A percentile compares a stretch with the other conserved stretches of the same genome.
phyloP scores from a whole-genome alignment of 768 basidiomycete species.

The Russula griseocarnosa region DNA sequence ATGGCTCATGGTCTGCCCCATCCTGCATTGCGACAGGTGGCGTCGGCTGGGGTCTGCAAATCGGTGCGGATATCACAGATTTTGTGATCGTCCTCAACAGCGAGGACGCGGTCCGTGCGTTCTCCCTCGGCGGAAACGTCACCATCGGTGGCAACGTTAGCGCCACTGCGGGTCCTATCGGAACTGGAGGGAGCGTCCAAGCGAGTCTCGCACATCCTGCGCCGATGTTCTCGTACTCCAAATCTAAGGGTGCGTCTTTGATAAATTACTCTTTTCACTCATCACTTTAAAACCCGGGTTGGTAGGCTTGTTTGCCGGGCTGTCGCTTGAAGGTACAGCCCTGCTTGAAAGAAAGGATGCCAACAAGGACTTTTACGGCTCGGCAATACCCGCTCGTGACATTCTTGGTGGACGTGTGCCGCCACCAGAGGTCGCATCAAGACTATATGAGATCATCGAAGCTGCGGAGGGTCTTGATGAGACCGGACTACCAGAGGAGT shows the following conservation, averaged over 20 bases:
- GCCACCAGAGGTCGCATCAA: constrained; percentile 92
- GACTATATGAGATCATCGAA: constrained; percentile 94
- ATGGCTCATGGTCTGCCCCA: constrained; percentile 96
- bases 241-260: constrained; percentile 72
- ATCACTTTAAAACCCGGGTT: constrained; percentile 3
- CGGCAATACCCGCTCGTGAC: constrained; percentile 79
- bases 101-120: constrained; percentile 92
- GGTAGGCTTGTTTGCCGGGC: constrained; percentile 88
- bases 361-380: constrained; percentile 95
- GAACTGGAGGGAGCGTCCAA: constrained; percentile 88
- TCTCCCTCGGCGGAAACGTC: constrained; percentile 92
- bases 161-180: constrained; percentile 87
- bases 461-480: constrained; percentile 93
- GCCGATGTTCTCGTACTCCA: constrained; percentile 96
- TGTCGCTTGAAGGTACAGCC: constrained; percentile 91
- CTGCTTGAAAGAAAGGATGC: constrained; percentile 95
- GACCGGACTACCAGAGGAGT: constrained; percentile 65
- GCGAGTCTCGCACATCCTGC: constrained; percentile 87
- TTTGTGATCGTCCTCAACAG: constrained; percentile 97
- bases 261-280: not conserved
- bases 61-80: constrained; percentile 92
- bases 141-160: constrained; percentile 89
- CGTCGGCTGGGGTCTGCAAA: constrained; percentile 91
- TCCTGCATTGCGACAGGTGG: constrained; percentile 97
- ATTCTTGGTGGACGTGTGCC: constrained; percentile 93